Conservation (phyloP, 2,329 filamentous ascomycete species). For the Teratosphaeria nubilosa region DNA sequence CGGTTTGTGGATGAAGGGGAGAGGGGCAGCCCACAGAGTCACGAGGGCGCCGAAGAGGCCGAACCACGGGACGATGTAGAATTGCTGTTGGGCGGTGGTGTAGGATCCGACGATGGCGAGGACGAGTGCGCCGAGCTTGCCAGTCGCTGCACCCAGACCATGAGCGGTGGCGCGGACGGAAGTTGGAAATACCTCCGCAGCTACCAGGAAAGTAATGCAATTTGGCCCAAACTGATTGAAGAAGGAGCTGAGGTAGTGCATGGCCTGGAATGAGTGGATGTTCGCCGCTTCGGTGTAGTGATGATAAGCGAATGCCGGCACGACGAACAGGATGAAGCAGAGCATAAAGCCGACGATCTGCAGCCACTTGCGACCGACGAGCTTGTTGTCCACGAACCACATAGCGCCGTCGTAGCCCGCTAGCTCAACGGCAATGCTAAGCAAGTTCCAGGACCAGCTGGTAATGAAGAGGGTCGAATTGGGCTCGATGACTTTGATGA, state of each 20-base stretch:
- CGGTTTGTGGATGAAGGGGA: background rate
- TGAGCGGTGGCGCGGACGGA: conserved; percentile 82
- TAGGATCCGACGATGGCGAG: conserved; percentile 1
- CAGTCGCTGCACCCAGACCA: conserved; percentile 76
- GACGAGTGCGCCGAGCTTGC: conserved; percentile 77
- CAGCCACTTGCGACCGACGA: conserved; percentile 90
- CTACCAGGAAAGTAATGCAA: conserved; percentile 84
- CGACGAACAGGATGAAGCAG: conserved; percentile 81
- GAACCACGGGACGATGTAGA: conserved; percentile 73
- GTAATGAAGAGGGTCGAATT: conserved; percentile 45
- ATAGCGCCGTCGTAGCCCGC: conserved; percentile 78
- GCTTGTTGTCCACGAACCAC: conserved; percentile 80
- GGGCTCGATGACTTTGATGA: conserved; percentile 69
- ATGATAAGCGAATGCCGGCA: conserved; percentile 74
- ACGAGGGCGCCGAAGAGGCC: conserved; percentile 70
- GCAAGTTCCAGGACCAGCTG: conserved; percentile 78
- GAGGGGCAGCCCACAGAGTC: background rate
- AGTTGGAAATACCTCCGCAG: conserved; percentile 84
- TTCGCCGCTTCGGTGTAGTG: conserved; percentile 59
- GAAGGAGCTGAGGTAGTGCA: conserved; percentile 72
- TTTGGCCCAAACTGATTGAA: conserved; percentile 98
- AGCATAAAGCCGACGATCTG: conserved; percentile 84
- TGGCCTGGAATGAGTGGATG: conserved; percentile 89
- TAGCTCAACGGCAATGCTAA: conserved; percentile 77
- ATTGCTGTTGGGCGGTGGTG: conserved; percentile 1